phyloP scores from a whole-genome alignment of 1,284 basidiomycete genomes.

The Marasmius sp. region DNA sequence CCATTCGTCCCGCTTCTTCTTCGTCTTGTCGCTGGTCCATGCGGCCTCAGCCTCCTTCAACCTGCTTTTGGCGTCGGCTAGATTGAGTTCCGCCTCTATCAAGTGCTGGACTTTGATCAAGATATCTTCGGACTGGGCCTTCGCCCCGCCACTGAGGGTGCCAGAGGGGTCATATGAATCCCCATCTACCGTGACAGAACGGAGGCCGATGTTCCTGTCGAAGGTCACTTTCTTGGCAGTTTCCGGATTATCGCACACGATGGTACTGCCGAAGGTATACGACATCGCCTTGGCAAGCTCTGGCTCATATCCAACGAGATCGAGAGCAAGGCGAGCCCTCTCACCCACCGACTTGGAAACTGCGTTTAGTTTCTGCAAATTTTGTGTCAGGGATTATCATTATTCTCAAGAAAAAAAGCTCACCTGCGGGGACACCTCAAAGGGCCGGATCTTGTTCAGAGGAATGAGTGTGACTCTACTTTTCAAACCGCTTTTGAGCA shows the following conservation, averaged over 20 bases:
- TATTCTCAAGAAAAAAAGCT: slow-evolving; percentile 17
- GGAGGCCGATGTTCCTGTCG: slow-evolving; percentile 63
- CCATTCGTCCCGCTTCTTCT: slow-evolving; percentile 70
- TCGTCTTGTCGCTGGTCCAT: slow-evolving; percentile 53
- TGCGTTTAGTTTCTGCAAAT: slow-evolving; percentile 68
- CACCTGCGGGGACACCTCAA: slow-evolving; percentile 65
- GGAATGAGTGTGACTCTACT: slow-evolving; percentile 95
- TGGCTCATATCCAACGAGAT: slow-evolving; percentile 83
- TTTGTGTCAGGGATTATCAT: slow-evolving; percentile 4
- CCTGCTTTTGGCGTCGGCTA: slow-evolving; percentile 58
- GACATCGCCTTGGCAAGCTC: slow-evolving; percentile 90
- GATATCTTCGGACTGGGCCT: slow-evolving; percentile 75
- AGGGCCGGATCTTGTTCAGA: slow-evolving; percentile 86
- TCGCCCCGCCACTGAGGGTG: slow-evolving; percentile 89
- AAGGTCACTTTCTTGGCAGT: slow-evolving; percentile 92
- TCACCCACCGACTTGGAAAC: slow-evolving; percentile 80
- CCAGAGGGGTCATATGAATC: slow-evolving; percentile 98
- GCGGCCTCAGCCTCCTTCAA: slow-evolving; percentile 54
- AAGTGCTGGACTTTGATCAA: slow-evolving; percentile 88
- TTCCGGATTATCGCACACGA: slow-evolving; percentile 89
- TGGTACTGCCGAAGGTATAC: slow-evolving; percentile 92
- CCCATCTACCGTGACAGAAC: slow-evolving; percentile 91
- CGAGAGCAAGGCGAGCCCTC: slow-evolving; percentile 85
- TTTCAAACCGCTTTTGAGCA: slow-evolving; percentile 82
- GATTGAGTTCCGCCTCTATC: slow-evolving; percentile 63